phyloP scores from a whole-genome alignment of 345 rosid species.

The Brassica incana region DNA sequence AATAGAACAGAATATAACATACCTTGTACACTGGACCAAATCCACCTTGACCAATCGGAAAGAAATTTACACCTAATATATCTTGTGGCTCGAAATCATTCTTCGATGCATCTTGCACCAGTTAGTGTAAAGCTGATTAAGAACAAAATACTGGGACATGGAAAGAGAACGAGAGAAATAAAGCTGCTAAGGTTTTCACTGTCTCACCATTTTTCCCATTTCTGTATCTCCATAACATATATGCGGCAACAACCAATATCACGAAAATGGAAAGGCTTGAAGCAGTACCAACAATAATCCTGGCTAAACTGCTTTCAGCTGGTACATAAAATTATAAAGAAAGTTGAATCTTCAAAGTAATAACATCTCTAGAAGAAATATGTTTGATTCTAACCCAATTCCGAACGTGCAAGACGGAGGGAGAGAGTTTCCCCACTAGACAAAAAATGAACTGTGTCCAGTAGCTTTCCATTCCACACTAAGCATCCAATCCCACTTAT shows the following conservation, averaged over 20 bases:
- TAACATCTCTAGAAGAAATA: conserved; percentile 5
- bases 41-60: conserved; percentile 40
- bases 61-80: conserved; percentile 26
- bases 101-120: conserved; percentile 19
- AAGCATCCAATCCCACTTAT: conserved; percentile 38
- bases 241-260: conserved; percentile 10
- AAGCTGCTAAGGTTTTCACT: background rate
- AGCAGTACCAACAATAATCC: conserved; percentile 2
- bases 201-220: conserved; percentile 15
- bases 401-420: conserved; percentile 33
- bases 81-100: conserved; percentile 4
- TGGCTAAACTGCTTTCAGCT: conserved; percentile 26
- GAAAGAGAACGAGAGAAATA: background rate
- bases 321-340: conserved; percentile 2
- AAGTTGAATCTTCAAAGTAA: background rate
- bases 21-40: conserved; percentile 46
- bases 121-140: background rate
- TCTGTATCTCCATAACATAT: conserved; percentile 21
- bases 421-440: conserved; percentile 24
- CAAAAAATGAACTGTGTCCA: conserved; percentile 30
- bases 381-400: conserved; percentile 26
- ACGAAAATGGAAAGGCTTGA: conserved; percentile 23
- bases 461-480: conserved; percentile 30
- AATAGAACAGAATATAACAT: background rate
- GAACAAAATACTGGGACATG: background rate